A percentile compares a stretch with the other conserved stretches of the same genome.
These are phyloP conservation scores for Chenopodium album DNA, from an alignment of 148 eudicot genomes.

Conservation along the genomic window DNA sequence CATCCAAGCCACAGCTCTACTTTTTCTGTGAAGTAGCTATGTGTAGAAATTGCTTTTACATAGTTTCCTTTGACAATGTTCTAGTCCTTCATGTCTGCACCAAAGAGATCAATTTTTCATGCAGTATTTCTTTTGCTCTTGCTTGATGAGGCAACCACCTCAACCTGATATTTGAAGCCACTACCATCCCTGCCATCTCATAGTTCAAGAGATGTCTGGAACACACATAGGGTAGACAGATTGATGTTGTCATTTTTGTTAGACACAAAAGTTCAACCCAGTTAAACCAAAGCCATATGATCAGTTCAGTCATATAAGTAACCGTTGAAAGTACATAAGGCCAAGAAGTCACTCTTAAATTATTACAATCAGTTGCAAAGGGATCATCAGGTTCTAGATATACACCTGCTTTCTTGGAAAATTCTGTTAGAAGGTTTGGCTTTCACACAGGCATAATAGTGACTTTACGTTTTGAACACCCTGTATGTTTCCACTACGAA, in stretches of 20 bases:
- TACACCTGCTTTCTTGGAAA: neutral
- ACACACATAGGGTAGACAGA: neutral
- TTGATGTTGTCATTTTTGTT: neutral
- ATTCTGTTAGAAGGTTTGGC: neutral
- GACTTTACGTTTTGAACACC: too few species aligned
- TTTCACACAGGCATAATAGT: neutral
- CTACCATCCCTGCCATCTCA: neutral
- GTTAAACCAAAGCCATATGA: neutral
- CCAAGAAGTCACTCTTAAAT: slow-evolving; percentile 3
- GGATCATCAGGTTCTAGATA: neutral
- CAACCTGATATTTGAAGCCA: neutral
- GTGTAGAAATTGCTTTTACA: neutral
- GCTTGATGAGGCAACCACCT: neutral
- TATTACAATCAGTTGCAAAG: neutral
- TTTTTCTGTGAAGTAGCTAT: neutral
- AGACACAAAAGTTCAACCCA: neutral
- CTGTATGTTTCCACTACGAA: too few species aligned
- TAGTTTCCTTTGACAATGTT: neutral
- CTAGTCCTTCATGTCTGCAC: neutral
- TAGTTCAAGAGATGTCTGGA: neutral
- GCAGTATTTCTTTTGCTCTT: too few species aligned
- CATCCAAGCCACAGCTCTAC: neutral
- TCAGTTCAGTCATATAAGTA: neutral
- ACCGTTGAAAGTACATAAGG: neutral
- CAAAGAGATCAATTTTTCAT: neutral